Conservation (phyloP, 495 filamentous ascomycete genomes). For the Neurospora terricola region DNA sequence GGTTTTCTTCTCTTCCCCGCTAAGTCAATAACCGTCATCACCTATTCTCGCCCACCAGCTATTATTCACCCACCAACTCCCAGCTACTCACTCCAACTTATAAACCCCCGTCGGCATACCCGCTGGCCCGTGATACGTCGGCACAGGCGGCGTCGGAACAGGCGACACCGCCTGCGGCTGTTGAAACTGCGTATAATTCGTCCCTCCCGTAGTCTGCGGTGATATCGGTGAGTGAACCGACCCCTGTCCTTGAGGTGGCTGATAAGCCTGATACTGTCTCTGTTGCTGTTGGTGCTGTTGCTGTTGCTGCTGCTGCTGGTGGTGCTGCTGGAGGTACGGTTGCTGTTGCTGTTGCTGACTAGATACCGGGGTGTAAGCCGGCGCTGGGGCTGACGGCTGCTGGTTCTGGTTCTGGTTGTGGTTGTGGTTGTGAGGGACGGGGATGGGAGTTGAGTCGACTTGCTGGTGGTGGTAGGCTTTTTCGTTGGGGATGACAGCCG, state of each 20-base stretch:
- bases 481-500: background rate
- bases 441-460: background rate
- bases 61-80: background rate
- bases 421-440: background rate
- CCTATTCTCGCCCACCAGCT: background rate
- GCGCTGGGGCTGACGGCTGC: background rate
- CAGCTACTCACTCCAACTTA: background rate
- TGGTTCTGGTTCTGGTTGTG: background rate
- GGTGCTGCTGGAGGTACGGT: slow-evolving; percentile 11
- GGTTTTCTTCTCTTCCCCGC: background rate
- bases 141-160: background rate
- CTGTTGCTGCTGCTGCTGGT: background rate
- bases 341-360: slow-evolving; percentile 3
- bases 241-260: background rate
- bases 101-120: background rate
- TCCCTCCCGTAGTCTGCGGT: background rate
- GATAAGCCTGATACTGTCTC: background rate
- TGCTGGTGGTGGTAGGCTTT: background rate
- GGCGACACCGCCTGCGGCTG: background rate
- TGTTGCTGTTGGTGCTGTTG: background rate
- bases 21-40: background rate
- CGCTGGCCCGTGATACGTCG: background rate
- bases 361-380: background rate
- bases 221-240: background rate
- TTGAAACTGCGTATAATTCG: background rate